Evolutionary conservation across 2,329 filamentous ascomycete genomes (phyloP).

Genomic region (Bertia moriformis): DNA sequence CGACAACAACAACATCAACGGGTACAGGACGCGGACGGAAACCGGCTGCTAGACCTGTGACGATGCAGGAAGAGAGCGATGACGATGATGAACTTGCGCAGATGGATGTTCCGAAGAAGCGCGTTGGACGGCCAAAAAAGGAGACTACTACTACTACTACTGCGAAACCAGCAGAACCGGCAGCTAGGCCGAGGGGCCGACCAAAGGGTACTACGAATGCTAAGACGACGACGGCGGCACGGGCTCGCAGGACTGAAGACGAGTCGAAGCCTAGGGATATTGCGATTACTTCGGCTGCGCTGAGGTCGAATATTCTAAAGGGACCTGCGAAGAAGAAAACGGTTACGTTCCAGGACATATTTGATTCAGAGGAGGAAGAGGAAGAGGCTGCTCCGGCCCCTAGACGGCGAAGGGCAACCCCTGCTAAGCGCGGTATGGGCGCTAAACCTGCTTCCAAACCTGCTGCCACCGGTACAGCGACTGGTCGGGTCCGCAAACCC

Average conservation of each 20-base stretch:
- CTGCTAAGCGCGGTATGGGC: background rate
- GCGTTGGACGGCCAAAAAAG: background rate
- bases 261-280: background rate
- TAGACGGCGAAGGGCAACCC: background rate
- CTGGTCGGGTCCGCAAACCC: background rate
- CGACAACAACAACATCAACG: background rate
- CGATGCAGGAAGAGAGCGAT: background rate
- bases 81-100: background rate
- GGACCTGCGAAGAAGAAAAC: slow-evolving; percentile 1
- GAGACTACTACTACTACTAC: no score
- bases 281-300: background rate
- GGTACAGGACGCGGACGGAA: background rate
- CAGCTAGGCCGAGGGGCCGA: background rate
- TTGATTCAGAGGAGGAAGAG: background rate
- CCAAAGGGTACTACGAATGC: background rate
- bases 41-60: background rate
- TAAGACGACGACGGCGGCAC: background rate
- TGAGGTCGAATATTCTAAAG: background rate
- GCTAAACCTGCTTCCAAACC: background rate
- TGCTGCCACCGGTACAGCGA: background rate
- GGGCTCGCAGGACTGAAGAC: background rate
- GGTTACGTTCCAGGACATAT: background rate
- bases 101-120: background rate
- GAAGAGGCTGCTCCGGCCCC: background rate
- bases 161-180: background rate